Evolutionary conservation across 2,329 filamentous ascomycete genomes (phyloP), one percentile per base, ranked within the genome.

Genomic region (Fusarium proliferatum): DNA sequence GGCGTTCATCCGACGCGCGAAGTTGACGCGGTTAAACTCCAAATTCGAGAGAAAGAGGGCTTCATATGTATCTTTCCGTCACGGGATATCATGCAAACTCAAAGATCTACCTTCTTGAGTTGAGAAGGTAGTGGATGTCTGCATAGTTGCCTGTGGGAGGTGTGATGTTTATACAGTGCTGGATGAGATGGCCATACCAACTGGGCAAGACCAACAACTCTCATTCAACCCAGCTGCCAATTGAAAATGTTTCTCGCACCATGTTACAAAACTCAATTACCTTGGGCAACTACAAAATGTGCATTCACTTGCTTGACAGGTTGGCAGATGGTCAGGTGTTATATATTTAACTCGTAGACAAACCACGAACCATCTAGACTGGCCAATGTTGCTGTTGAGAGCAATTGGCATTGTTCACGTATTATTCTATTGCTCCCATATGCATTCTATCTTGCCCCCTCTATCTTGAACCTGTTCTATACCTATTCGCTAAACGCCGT

Each of bases 1-100:
- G 77, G 72, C 12, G 59, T 77, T 79, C 46, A 67, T 45, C 77
- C 77, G 76, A 52, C 56, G 59, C 56, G 55, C 61, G 45, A 71
- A 57, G 45, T 62, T 69, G 51, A 69, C 66, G 49, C 49, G 69
- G 38, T 45, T 48, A 16, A 36, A 53, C 39, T 45, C 9, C 21
- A 38, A 33, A 23, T 42, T 39, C 56, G 11, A 51, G 30, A 21
- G 23, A 34, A 26, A n/a, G 23, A 42, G n/a, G 33, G 17, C 11
- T n/a, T 55, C 19, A 12, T 28, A 52, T n/a, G 13, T n/a, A 28
- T 55, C 26, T 55, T n/a, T 42, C 15, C 26, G 19, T n/a, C 36
- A n/a, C 51, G n/a, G 51, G 5, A 13, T 38, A 41, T 55, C 11
- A 30, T 41, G 19, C 15, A 41, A 12, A n/a, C 5, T n/a, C 36